Percentiles rank a stretch among this genome's conserved stretches.
Conservation (phyloP, 805 yeast genomes). For the Yamadazyma scolyti region DNA sequence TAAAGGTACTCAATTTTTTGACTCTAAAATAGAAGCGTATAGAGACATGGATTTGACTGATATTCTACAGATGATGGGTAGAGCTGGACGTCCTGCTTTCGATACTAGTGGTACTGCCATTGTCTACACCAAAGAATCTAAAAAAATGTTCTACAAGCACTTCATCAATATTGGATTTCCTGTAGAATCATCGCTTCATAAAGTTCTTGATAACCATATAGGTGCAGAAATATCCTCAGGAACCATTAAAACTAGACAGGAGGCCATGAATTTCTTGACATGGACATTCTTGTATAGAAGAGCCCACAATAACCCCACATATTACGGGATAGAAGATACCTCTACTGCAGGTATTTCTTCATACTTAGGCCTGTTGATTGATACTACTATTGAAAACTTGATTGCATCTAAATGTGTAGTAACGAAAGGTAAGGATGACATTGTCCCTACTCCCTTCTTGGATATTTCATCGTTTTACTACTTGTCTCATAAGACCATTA, state of each 20-base stretch:
- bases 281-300: conserved; percentile 76
- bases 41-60: conserved; percentile 81
- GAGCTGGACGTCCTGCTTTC: conserved; percentile 81
- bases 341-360: conserved; percentile 52
- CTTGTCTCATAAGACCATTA: conserved; percentile 83
- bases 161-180: conserved; percentile 79
- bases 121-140: conserved; percentile 71
- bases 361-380: conserved; percentile 63
- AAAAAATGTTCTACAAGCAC: conserved; percentile 73
- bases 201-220: conserved; percentile 71
- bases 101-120: conserved; percentile 77
- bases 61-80: conserved; percentile 80
- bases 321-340: conserved; percentile 66
- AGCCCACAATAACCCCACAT: conserved; percentile 74
- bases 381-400: conserved; percentile 62
- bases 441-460: conserved; percentile 74
- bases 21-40: conserved; percentile 62
- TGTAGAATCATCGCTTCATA: conserved; percentile 75
- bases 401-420: conserved; percentile 69
- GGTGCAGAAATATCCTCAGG: conserved; percentile 80
- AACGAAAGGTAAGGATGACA: conserved; percentile 42
- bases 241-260: conserved; percentile 58
- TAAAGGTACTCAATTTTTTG: conserved; percentile 70
- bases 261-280: conserved; percentile 69
- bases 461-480: conserved; percentile 88